Conservation (phyloP, 1,284 basidiomycete genomes). For the Coniferiporia sulphurascens region DNA sequence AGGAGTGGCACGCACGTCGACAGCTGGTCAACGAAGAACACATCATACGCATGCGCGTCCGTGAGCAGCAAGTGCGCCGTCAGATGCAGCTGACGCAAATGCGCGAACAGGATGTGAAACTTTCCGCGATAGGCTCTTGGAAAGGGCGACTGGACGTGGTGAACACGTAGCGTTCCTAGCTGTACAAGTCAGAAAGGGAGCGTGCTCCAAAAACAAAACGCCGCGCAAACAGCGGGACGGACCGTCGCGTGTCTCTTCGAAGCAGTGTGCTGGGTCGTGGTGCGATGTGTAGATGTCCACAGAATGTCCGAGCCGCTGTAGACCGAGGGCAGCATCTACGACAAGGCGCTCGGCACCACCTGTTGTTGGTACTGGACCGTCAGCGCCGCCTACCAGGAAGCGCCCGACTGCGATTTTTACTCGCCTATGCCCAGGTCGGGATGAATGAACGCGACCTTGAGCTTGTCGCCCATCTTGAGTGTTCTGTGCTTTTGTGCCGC, state of each 20-base stretch:
- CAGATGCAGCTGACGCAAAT: conserved; percentile 84
- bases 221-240: conserved; percentile 17
- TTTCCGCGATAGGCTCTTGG: conserved; percentile 75
- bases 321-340: conserved; percentile 90
- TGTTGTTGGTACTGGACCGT: conserved; percentile 28
- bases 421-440: conserved; percentile 93
- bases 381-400: conserved; percentile 5
- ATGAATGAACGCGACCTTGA: conserved; percentile 79
- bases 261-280: conserved; percentile 81
- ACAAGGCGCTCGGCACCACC: conserved; percentile 94
- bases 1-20: conserved; percentile 88
- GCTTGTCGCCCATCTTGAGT: conserved; percentile 2
- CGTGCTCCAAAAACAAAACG: conserved; percentile 8
- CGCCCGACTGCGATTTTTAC: conserved; percentile 23
- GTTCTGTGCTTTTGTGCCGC: background rate
- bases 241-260: conserved; percentile 90
- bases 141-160: conserved; percentile 69
- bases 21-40: conserved; percentile 94
- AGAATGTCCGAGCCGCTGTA: conserved; percentile 80
- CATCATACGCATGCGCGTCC: conserved; percentile 57
- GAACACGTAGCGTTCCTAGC: conserved; percentile 80
- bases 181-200: background rate
- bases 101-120: conserved; percentile 87
- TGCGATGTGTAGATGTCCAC: conserved; percentile 95
- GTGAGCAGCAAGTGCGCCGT: conserved; percentile 53